Percentiles rank a stretch among this genome's conserved stretches.
These are phyloP conservation scores for Ascochyta rabiei DNA, from an alignment of 2,329 filamentous ascomycete genomes.

Conservation along the genomic window DNA sequence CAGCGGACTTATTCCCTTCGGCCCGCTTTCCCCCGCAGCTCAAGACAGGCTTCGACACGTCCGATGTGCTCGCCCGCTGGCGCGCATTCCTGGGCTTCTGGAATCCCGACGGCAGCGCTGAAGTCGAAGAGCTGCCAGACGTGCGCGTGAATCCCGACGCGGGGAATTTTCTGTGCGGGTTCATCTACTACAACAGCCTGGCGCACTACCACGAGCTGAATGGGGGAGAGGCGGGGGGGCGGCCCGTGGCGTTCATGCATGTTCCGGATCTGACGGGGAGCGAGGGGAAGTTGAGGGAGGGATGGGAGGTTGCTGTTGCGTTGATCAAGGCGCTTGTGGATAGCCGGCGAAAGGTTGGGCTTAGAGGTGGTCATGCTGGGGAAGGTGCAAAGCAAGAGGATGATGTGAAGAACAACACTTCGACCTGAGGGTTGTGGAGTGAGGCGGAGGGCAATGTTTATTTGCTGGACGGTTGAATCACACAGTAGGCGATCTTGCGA, in stretches of 20 bases:
- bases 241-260: slow-evolving; percentile 45
- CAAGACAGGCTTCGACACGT: slow-evolving; percentile 39
- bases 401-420: slow-evolving; percentile 4
- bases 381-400: not conserved
- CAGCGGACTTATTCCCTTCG: slow-evolving; percentile 11
- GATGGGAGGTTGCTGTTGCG: slow-evolving; percentile 38
- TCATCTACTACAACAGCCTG: slow-evolving; percentile 46
- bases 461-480: not conserved
- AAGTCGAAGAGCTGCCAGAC: slow-evolving; percentile 21
- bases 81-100: slow-evolving; percentile 21
- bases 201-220: slow-evolving; percentile 35
- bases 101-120: not conserved
- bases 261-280: slow-evolving; percentile 42
- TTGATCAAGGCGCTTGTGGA: slow-evolving; percentile 45
- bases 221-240: slow-evolving; percentile 15
- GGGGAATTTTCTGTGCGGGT: slow-evolving; percentile 47
- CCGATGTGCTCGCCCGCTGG: slow-evolving; percentile 44
- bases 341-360: slow-evolving; percentile 31
- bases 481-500: not conserved
- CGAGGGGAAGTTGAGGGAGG: slow-evolving; percentile 32
- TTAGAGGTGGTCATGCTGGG: not conserved
- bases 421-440: not conserved
- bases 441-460: not conserved
- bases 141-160: slow-evolving; percentile 40
- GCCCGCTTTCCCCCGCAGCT: slow-evolving; percentile 27